Evolutionary conservation across 169 alveolate genomes (phyloP).

Genomic region (Cryptosporidium baileyi): DNA sequence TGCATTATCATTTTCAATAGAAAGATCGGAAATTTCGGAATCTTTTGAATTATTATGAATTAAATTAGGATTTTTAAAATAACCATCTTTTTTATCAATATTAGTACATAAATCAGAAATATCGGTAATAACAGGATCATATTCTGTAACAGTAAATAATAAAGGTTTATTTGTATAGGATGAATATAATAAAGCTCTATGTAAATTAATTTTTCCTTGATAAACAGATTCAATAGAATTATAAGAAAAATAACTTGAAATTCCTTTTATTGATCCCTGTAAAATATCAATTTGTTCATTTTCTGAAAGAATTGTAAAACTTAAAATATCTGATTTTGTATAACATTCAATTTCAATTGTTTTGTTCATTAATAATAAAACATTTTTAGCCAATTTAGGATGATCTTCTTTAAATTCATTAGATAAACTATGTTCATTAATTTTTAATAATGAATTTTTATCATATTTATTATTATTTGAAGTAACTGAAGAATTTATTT

Average conservation of each 20-base stretch:
- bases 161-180: constrained; percentile 38
- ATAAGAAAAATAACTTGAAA: constrained; percentile 8
- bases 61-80: neutral
- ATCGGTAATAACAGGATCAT: constrained; percentile 14
- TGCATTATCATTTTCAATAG: constrained; percentile 19
- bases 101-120: constrained; percentile 5
- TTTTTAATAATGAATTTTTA: neutral
- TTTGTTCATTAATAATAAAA: constrained; percentile 19
- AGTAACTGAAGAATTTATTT: neutral
- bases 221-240: constrained; percentile 13
- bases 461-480: neutral
- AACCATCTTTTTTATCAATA: constrained; percentile 10
- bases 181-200: constrained; percentile 42
- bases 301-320: constrained; percentile 25
- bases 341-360: constrained; percentile 33
- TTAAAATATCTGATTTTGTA: constrained; percentile 18
- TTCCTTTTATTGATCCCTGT: constrained; percentile 50
- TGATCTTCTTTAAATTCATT: neutral
- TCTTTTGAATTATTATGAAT: neutral
- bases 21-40: neutral
- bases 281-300: neutral
- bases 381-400: neutral
- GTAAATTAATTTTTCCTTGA: constrained; percentile 20
- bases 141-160: constrained; percentile 20
- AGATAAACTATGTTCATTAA: neutral